Percentiles rank a stretch among this genome's conserved stretches.
phyloP scores from a whole-genome alignment of 2,329 filamentous ascomycete species.

The Ophiostoma triangulosporum region DNA sequence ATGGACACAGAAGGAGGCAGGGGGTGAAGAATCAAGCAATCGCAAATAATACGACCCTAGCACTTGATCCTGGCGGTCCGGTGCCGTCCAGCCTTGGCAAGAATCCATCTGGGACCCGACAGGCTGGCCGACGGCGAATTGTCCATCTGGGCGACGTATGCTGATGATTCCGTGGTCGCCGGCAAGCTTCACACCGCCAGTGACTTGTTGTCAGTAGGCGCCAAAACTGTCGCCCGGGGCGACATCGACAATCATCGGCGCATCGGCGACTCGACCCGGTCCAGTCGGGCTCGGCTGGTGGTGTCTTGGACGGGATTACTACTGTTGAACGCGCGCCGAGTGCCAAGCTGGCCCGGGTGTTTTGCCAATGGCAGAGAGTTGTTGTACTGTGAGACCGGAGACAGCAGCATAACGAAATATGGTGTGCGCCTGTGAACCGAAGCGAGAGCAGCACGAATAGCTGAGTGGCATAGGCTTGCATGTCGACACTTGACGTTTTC shows the following conservation, averaged over 20 bases:
- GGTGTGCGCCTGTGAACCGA: conserved; percentile 26
- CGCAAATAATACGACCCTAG: too few species aligned
- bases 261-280: too few species aligned
- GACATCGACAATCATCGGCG: conserved; percentile 33
- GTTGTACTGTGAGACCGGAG: conserved; percentile 16
- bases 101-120: conserved; percentile 35
- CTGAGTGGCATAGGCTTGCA: too few species aligned
- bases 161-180: conserved; percentile 36
- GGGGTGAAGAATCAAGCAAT: too few species aligned
- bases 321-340: conserved; percentile 33
- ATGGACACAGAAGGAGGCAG: too few species aligned
- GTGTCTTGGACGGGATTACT: conserved; percentile 42
- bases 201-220: conserved; percentile 38
- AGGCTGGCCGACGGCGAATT: conserved; percentile 25
- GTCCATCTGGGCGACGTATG: conserved; percentile 39
- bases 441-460: conserved; percentile 19
- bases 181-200: conserved; percentile 37
- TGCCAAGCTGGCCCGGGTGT: conserved; percentile 30
- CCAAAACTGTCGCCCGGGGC: conserved; percentile 38
- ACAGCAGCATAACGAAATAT: conserved; percentile 26
- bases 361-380: conserved; percentile 33
- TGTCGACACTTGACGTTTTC: background rate
- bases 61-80: too few species aligned
- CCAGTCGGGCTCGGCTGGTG: conserved; percentile 30
- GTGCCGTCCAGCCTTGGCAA: too few species aligned